Percentiles rank a stretch among this genome's conserved stretches.
These are phyloP conservation scores for Talaromyces sp. DNA, from an alignment of 2,329 filamentous ascomycete genomes.

Conservation along the genomic window DNA sequence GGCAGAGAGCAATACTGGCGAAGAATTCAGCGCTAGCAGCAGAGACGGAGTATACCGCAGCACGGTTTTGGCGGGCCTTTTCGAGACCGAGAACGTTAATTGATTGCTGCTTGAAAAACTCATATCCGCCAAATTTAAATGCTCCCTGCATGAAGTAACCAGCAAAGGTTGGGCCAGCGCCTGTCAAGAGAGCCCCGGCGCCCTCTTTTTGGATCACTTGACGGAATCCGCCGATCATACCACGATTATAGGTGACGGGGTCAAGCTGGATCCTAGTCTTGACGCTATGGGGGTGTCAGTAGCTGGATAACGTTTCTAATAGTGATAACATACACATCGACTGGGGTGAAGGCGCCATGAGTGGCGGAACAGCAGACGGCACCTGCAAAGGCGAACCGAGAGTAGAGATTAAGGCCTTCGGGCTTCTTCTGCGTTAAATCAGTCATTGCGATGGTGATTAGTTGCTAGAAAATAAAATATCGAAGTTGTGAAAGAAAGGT, in stretches of 20 bases:
- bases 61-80: constrained; percentile 71
- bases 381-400: constrained; percentile 92
- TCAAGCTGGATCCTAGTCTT: constrained; percentile 95
- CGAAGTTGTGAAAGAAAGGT: neutral
- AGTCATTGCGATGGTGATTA: constrained; percentile 15
- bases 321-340: constrained; percentile 83
- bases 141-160: constrained; percentile 93
- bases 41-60: constrained; percentile 70
- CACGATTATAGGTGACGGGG: constrained; percentile 80
- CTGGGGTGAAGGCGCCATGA: constrained; percentile 91
- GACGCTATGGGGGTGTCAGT: constrained; percentile 57
- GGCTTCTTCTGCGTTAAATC: constrained; percentile 43
- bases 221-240: constrained; percentile 78
- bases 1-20: constrained; percentile 68
- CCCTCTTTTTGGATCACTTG: constrained; percentile 82
- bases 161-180: constrained; percentile 77
- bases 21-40: constrained; percentile 60
- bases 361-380: constrained; percentile 97
- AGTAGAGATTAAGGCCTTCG: constrained; percentile 71
- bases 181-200: constrained; percentile 78
- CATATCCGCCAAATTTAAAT: constrained; percentile 91
- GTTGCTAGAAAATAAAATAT: neutral
- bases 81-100: constrained; percentile 77
- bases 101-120: constrained; percentile 90
- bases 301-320: neutral